phyloP scores from a whole-genome alignment of 1,139 yeast genomes.

The Blastobotrys capitulatus region DNA sequence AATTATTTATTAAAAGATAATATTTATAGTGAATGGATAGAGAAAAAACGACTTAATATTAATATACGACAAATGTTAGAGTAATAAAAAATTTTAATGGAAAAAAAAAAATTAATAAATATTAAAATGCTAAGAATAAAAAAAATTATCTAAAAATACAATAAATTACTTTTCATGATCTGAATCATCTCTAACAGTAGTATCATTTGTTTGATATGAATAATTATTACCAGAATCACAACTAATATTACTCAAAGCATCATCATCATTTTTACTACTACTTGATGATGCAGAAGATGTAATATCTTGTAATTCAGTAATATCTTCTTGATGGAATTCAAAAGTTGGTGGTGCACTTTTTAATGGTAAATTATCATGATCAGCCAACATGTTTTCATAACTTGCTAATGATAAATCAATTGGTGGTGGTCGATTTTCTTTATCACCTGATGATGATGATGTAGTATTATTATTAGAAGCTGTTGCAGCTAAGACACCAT shows the following conservation, averaged over 20 bases:
- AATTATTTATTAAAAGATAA: slow-evolving; percentile 17
- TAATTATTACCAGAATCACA: background rate
- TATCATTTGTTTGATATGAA: background rate
- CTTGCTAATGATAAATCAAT: background rate
- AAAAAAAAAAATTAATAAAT: background rate
- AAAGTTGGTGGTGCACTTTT: slow-evolving; percentile 17
- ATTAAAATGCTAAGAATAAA: background rate
- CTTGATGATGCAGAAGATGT: background rate
- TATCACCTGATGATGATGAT: background rate
- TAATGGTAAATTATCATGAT: slow-evolving; percentile 1
- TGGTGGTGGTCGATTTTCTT: background rate
- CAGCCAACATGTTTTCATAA: background rate
- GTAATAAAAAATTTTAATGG: background rate
- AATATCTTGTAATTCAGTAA: background rate
- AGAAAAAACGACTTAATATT: slow-evolving; percentile 36
- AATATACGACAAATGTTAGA: slow-evolving; percentile 38
- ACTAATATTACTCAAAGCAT: background rate
- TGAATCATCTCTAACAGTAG: background rate
- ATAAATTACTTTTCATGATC: background rate
- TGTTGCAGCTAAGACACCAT: background rate
- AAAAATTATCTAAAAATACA: background rate
- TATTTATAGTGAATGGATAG: slow-evolving; percentile 34
- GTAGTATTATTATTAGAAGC: background rate
- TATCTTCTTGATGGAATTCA: slow-evolving; percentile 8
- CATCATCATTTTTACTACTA: background rate